A percentile compares a stretch with the other conserved stretches of the same genome.
Evolutionary conservation across 331 rosid species (phyloP).

Genomic region (Pyrus hybrid): DNA sequence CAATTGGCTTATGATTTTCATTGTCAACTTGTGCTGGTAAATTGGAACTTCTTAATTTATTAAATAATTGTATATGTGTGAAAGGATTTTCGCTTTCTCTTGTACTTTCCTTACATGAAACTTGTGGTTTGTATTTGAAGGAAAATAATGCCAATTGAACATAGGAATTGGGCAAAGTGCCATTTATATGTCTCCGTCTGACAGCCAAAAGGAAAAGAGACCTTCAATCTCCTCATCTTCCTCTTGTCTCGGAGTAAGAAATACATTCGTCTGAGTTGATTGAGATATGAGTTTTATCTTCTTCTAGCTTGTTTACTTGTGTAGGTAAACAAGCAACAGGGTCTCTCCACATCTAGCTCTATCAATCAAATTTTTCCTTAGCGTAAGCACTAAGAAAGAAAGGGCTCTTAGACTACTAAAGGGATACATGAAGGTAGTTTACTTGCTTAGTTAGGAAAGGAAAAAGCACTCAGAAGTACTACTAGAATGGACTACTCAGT

Average conservation of each 20-base stretch:
- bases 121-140: not conserved
- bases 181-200: not conserved
- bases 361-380: not conserved
- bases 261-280: not conserved
- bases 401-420: not conserved
- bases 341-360: not conserved
- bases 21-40: not conserved
- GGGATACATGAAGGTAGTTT: not conserved
- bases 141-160: not conserved
- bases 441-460: not conserved
- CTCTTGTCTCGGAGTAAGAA: not conserved
- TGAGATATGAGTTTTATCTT: not conserved
- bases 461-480: not conserved
- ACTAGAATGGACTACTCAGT: not conserved
- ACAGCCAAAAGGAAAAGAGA: not conserved
- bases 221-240: not conserved
- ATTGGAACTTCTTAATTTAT: not conserved
- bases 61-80: not conserved
- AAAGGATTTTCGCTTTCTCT: not conserved
- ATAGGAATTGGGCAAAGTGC: not conserved
- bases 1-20: not conserved
- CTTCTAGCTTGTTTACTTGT: not conserved
- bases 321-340: not conserved
- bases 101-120: not conserved
- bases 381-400: not conserved